Evolutionary conservation across 2,329 filamentous ascomycete species (phyloP), one percentile per base, ranked within the genome.

Genomic region (Pseudogymnoascus sp.): DNA sequence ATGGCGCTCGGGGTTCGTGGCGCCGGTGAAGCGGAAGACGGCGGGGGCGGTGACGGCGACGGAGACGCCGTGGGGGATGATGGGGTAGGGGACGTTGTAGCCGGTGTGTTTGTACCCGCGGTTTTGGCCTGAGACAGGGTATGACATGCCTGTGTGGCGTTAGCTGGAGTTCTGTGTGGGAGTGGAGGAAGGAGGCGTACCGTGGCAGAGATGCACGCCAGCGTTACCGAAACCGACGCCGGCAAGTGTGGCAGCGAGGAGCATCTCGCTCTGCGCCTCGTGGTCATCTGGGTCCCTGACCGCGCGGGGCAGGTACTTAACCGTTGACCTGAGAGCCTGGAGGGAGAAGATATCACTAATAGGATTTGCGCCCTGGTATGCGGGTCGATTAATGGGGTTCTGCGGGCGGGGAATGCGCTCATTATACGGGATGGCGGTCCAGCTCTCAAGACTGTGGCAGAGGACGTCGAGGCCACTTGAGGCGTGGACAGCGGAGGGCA

Each of bases 171-270:
- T 5, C 29, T 60, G 23, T 14, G 3, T 14, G 18, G 18, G 29
- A 21, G 14, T 8, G 4, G 34, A 12, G 5, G 23, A 7, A 3
- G 21, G 16, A n/a, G 4, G 16, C 31, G 6, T 67, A 74, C 73
- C 88, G 73, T 91, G 88, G 74, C 88, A 91, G 8, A 91, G 80
- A 77, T 99, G 95, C 2, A 99, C 95, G 60, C 96, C 95, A 1
- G 96, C 96, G 71, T 99, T 99, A 18, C 96, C 95, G 74, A 99
- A 99, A 0, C 95, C 95, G 2, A 99, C 92, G 54, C 95, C 95
- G 0, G 96, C 95, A 1, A 99, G 80, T 0, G 95, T 99, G 0
- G 95, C 90, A 2, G 95, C 95, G 18, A 99, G 84, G 31, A 99
- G 82, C 96, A 99, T 99, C 76, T 97, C 87, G 34, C 85, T 89